phyloP scores from a whole-genome alignment of 371 early-diverging fungal species.

The Zychaea mexicana region DNA sequence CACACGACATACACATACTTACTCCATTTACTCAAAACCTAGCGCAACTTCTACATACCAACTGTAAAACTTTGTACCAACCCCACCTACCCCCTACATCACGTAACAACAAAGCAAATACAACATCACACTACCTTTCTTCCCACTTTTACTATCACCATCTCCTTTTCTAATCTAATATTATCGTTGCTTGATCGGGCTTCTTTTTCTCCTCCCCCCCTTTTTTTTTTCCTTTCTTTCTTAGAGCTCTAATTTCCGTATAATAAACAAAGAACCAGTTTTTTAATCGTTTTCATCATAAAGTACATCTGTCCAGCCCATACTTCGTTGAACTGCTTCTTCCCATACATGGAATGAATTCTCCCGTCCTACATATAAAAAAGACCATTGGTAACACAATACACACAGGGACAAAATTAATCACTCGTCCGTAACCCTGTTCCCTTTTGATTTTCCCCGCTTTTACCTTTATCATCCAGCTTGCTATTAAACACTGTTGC shows the following conservation, averaged over 20 bases:
- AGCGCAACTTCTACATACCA: background rate
- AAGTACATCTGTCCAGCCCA: slow-evolving; percentile 23
- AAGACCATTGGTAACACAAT: too few relatives aligned
- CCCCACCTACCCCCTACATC: background rate
- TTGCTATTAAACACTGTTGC: slow-evolving; percentile 47
- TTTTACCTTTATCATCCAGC: slow-evolving; percentile 42
- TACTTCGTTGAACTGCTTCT: slow-evolving; percentile 22
- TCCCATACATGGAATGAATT: slow-evolving; percentile 14
- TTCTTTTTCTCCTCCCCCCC: background rate
- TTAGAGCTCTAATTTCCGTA: slow-evolving; percentile 1
- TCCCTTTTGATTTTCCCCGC: too few relatives aligned
- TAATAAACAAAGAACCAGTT: background rate
- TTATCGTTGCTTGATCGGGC: background rate
- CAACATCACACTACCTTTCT: background rate
- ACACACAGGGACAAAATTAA: too few relatives aligned
- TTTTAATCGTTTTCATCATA: slow-evolving; percentile 10
- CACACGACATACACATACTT: background rate
- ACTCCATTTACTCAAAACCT: background rate
- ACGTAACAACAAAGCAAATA: background rate
- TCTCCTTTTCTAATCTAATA: background rate
- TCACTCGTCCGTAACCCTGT: too few relatives aligned
- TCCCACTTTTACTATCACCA: background rate
- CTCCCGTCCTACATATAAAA: background rate
- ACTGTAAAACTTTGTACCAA: slow-evolving; percentile 7
- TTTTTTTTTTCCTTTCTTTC: background rate